Percentiles rank a stretch among this genome's conserved stretches.
These are phyloP conservation scores for Rhinocladiella similis DNA, from an alignment of 2,329 filamentous ascomycete genomes.

Conservation along the genomic window DNA sequence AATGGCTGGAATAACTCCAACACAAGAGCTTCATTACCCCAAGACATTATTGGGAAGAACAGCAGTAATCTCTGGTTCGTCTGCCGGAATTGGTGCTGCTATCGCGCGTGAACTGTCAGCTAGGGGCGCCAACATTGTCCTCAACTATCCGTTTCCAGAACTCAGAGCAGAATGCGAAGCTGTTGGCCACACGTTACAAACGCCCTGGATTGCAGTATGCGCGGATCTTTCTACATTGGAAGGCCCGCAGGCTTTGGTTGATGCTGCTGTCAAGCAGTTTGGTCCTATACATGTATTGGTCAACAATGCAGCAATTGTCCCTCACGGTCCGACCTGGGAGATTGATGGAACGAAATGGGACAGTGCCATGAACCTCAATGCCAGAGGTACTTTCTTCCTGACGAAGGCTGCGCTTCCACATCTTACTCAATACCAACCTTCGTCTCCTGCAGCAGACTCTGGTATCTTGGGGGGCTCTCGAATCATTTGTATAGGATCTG, in stretches of 20 bases:
- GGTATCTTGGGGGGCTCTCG: constrained; percentile 27
- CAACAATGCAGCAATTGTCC: constrained; percentile 35
- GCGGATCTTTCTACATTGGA: constrained; percentile 39
- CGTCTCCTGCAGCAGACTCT: too few relatives aligned
- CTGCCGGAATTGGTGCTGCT: constrained; percentile 50
- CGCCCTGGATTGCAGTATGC: constrained; percentile 35
- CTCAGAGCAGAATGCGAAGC: constrained; percentile 35
- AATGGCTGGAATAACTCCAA: too few relatives aligned
- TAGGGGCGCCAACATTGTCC: constrained; percentile 35
- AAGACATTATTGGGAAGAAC: constrained; percentile 6
- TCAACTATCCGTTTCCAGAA: constrained; percentile 43
- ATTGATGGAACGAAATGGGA: constrained; percentile 19
- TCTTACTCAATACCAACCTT: constrained; percentile 33
- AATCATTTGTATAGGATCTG: constrained; percentile 48
- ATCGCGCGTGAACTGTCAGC: constrained; percentile 51
- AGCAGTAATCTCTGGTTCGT: constrained; percentile 52
- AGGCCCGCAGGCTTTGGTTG: constrained; percentile 22
- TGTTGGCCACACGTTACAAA: constrained; percentile 34
- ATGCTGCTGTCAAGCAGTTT: constrained; percentile 33
- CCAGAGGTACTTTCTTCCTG: constrained; percentile 18
- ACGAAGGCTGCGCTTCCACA: constrained; percentile 39
- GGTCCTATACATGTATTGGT: too few relatives aligned
- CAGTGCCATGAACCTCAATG: constrained; percentile 14
- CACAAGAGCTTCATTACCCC: background rate
- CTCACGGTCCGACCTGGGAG: constrained; percentile 39